Evolutionary conservation across 139 green algal species (phyloP).

Genomic region (Limnomonas spitsbergensis): DNA sequence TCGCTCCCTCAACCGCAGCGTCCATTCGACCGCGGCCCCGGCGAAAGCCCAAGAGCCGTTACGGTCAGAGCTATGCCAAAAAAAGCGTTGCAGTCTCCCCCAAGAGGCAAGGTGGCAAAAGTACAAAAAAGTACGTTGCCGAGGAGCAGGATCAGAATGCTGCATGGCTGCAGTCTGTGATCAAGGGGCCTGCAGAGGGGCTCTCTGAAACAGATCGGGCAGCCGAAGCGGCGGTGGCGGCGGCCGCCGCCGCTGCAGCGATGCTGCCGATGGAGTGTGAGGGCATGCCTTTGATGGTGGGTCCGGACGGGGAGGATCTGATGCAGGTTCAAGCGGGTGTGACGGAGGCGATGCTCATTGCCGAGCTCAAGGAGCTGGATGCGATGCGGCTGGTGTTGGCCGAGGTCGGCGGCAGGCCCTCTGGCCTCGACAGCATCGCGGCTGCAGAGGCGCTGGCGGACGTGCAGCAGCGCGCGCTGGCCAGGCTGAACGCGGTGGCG

Average conservation of each 20-base stretch:
- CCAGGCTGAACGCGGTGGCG: neutral
- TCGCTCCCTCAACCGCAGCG: no score
- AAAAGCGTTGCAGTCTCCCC: neutral
- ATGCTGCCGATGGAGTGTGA: neutral
- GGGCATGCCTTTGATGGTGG: constrained; percentile 2
- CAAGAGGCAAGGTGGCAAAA: neutral
- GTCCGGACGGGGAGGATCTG: neutral
- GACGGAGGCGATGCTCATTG: neutral
- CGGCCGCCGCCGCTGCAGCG: neutral
- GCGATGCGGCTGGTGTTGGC: neutral
- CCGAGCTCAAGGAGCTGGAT: neutral
- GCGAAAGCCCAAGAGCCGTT: no score
- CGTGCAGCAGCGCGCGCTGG: neutral
- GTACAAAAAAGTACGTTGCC: neutral
- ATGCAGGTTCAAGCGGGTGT: neutral
- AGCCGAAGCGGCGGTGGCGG: no score
- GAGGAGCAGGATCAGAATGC: neutral
- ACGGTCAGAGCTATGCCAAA: no score
- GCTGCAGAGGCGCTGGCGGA: neutral
- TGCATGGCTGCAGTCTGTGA: neutral
- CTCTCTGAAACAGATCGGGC: no score
- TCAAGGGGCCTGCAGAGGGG: no score
- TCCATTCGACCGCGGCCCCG: no score
- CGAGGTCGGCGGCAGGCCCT: neutral
- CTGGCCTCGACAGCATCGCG: neutral